Evolutionary conservation across 768 basidiomycete genomes (phyloP).

Genomic region (Suillus ampliporus): DNA sequence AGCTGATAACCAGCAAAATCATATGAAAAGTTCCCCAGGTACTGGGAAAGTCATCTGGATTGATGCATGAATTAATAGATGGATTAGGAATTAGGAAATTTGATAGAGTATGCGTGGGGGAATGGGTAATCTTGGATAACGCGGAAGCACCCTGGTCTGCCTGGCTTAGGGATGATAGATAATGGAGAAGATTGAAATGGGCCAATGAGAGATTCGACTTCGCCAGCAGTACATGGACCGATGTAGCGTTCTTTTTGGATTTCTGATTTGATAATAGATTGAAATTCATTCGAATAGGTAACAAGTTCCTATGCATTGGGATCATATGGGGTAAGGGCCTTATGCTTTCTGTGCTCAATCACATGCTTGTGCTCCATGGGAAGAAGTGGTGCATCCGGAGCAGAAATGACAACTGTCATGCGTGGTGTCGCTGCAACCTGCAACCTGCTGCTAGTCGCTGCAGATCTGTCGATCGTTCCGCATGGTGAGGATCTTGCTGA

Average conservation of each 20-base stretch:
- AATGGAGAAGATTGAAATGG: constrained; percentile 46
- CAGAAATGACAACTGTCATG: constrained; percentile 39
- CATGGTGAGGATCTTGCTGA: too few relatives aligned
- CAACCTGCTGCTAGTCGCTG: constrained; percentile 37
- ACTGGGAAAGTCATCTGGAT: constrained; percentile 42
- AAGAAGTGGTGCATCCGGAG: too few relatives aligned
- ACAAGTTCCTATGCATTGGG: too few relatives aligned
- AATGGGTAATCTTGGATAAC: constrained; percentile 47
- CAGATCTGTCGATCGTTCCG: constrained; percentile 36
- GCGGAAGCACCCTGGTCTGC: too few relatives aligned
- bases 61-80: constrained; percentile 42
- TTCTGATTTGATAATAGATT: constrained; percentile 9
- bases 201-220: constrained; percentile 31
- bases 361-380: too few relatives aligned
- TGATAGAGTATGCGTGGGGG: too few relatives aligned
- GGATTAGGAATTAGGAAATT: too few relatives aligned
- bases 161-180: constrained; percentile 42
- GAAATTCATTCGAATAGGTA: constrained; percentile 38
- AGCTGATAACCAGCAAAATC: constrained; percentile 36
- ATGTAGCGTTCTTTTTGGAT: constrained; percentile 34
- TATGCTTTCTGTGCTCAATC: too few relatives aligned
- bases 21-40: constrained; percentile 50
- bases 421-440: constrained; percentile 37
- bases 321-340: too few relatives aligned
- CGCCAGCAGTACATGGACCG: constrained; percentile 34